Base-by-base conservation (phyloP, 768 basidiomycete species). In the Plicaturopsis crispa region DNA sequence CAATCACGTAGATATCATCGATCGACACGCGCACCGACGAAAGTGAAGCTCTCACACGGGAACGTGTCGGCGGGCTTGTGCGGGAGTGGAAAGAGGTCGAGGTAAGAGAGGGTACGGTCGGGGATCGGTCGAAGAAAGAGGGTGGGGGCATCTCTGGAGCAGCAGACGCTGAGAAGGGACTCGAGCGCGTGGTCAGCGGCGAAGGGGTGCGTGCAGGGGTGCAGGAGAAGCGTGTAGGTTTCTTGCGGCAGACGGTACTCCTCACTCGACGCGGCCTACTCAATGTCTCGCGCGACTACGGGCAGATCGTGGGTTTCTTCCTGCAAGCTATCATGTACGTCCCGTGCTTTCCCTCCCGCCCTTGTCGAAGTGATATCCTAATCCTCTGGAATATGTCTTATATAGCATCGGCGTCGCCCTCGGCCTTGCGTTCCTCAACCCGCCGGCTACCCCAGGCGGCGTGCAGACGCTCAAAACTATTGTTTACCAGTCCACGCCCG, bases 21-120 rank as follows among this genome's bases (percentile, higher is more conserved):
- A 43, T 73, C 24, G 69, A 73, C 47, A 63, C 57, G 32, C 55
- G 67, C 6, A 55, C 57, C 20, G 48, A 58, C 6, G 58, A 61
- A 12, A 52, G 52, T 1, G 67, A 70, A 44, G 53, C 53, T 5
- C 52, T 48, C 28, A 61, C 63, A 5, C 37, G 47, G 8, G 50
- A 48, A 11, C 52, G 61, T 4, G 64, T 69, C 19, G 50, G 46
- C 1, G 33, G 37, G 3, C 52, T 70, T 4, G 54, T 65, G 1
- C 24, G 45, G 7, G 57, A 62, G 2, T 70, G 66, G 67, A 50
- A 51, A 26, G 52, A 49, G 13, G 40, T 44, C 8, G 26, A 33
- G 5, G 33, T 22, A 7, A 35, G 37, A 11, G 37, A 40, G 21
- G 31, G n/a, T n/a, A n/a, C n/a, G n/a, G n/a, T n/a, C 11, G 26